phyloP scores from a whole-genome alignment of 768 basidiomycete species.

The Pleurotus djamor region DNA sequence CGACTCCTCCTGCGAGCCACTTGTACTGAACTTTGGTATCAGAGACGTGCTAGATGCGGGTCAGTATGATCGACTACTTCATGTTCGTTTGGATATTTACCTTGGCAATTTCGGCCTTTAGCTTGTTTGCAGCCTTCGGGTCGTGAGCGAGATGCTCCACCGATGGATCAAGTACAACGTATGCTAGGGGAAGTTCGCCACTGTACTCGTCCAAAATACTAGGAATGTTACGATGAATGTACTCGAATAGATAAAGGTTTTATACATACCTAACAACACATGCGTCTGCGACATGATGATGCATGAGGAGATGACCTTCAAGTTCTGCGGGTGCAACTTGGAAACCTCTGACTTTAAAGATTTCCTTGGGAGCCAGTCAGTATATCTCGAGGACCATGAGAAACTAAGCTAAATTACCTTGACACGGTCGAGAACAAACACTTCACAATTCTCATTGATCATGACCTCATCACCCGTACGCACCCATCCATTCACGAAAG shows the following conservation, averaged over 20 bases:
- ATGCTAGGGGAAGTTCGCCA: slow-evolving; percentile 75
- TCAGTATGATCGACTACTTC: not conserved
- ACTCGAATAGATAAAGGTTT: not conserved
- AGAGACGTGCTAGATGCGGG: slow-evolving; percentile 44
- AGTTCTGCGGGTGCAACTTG: slow-evolving; percentile 68
- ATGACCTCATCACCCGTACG: slow-evolving; percentile 75
- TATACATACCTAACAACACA: slow-evolving; percentile 47
- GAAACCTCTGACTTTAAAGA: slow-evolving; percentile 63
- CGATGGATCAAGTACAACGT: slow-evolving; percentile 50
- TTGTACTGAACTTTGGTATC: slow-evolving; percentile 62
- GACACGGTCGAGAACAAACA: slow-evolving; percentile 71
- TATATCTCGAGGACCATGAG: not conserved
- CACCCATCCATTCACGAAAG: slow-evolving; percentile 65
- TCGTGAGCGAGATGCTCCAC: slow-evolving; percentile 31
- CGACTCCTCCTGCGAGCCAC: slow-evolving; percentile 57
- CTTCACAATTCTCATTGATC: slow-evolving; percentile 50
- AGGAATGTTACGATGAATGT: not conserved
- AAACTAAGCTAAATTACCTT: slow-evolving; percentile 43
- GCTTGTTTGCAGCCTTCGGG: slow-evolving; percentile 26
- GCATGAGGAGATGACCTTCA: slow-evolving; percentile 61
- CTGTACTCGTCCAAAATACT: slow-evolving; percentile 71
- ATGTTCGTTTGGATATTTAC: slow-evolving; percentile 26
- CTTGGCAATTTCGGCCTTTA: slow-evolving; percentile 53
- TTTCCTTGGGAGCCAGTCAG: slow-evolving; percentile 43
- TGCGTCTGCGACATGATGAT: slow-evolving; percentile 57